Evolutionary conservation across 1,284 basidiomycete species (phyloP).

Genomic region (Chalciporus sp.): DNA sequence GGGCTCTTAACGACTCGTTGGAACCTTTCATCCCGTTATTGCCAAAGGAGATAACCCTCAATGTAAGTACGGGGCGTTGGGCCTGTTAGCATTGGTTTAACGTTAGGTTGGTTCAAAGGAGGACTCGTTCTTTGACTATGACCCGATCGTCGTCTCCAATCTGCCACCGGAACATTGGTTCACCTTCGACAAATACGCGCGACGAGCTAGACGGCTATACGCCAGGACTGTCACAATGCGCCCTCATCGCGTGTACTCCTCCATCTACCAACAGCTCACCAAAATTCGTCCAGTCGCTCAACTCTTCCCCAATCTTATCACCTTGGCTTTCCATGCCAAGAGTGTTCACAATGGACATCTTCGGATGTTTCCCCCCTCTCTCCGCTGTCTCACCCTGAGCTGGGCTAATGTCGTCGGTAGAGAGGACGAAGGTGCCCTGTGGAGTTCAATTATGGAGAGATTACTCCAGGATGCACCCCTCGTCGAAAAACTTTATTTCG

Average conservation of each 20-base stretch:
- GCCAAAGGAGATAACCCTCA: slow-evolving; percentile 22
- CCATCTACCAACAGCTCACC: slow-evolving; percentile 31
- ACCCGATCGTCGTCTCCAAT: slow-evolving; percentile 4
- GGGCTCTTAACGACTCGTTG: slow-evolving; percentile 29
- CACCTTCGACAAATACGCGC: slow-evolving; percentile 28
- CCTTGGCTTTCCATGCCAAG: slow-evolving; percentile 23
- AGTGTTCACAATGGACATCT: slow-evolving; percentile 9
- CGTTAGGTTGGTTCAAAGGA: slow-evolving; percentile 14
- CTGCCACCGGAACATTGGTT: slow-evolving; percentile 22
- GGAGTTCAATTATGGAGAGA: slow-evolving; percentile 24
- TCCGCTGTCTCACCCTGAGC: slow-evolving; percentile 22
- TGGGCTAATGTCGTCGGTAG: slow-evolving; percentile 23
- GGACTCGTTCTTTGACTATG: slow-evolving; percentile 22
- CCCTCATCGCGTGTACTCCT: slow-evolving; percentile 32
- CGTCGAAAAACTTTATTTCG: slow-evolving; percentile 26
- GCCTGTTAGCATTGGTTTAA: slow-evolving; percentile 7
- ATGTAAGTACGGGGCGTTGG: slow-evolving; percentile 15
- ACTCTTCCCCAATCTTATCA: slow-evolving; percentile 31
- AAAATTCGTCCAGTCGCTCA: slow-evolving; percentile 29
- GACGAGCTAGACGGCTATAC: slow-evolving; percentile 24
- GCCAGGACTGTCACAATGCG: slow-evolving; percentile 29
- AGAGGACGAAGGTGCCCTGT: slow-evolving; percentile 22
- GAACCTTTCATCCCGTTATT: slow-evolving; percentile 27
- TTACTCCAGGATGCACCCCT: slow-evolving; percentile 23
- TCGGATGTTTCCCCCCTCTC: slow-evolving; percentile 27